These are phyloP conservation scores for Westerdykella sp. DNA, from an alignment of 2,329 filamentous ascomycete species.

Conservation along the genomic window DNA sequence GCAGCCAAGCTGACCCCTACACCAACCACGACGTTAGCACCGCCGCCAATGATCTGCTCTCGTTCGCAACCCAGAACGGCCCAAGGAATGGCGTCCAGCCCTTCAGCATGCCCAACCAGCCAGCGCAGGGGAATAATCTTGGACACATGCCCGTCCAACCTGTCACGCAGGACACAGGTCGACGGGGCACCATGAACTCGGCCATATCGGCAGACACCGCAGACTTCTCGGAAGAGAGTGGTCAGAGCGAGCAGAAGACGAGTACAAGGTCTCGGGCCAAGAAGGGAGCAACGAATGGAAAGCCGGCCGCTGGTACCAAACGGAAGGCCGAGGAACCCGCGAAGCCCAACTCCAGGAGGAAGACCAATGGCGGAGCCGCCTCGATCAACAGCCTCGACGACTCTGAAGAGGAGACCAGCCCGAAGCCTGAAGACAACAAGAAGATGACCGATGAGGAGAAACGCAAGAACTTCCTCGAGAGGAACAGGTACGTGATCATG, in stretches of 20 bases:
- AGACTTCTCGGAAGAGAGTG: constrained; percentile 69
- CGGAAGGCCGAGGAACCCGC: constrained; percentile 71
- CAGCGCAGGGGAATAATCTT: constrained; percentile 35
- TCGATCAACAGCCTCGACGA: constrained; percentile 44
- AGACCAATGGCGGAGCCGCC: constrained; percentile 47
- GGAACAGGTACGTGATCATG: constrained; percentile 68
- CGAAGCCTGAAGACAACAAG: constrained; percentile 45
- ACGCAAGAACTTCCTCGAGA: constrained; percentile 92
- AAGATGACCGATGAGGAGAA: constrained; percentile 99
- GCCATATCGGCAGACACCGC: constrained; percentile 49
- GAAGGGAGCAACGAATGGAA: constrained; percentile 32
- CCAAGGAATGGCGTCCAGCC: constrained; percentile 52
- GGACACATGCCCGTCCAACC: constrained; percentile 44
- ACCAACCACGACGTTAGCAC: constrained; percentile 87
- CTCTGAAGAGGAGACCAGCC: constrained; percentile 44
- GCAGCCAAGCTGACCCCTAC: constrained; percentile 56
- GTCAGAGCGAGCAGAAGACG: constrained; percentile 55
- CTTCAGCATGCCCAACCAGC: constrained; percentile 41
- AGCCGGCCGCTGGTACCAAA: constrained; percentile 42
- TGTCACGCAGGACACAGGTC: constrained; percentile 48
- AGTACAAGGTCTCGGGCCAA: constrained; percentile 29
- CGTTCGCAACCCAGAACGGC: constrained; percentile 68
- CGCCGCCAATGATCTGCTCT: constrained; percentile 87
- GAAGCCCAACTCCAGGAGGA: constrained; percentile 66
- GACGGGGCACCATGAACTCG: constrained; percentile 44